Evolutionary conservation across 2,329 filamentous ascomycete genomes (phyloP), one percentile per base, ranked within the genome.

Genomic region (Penicillium brevicompactum): DNA sequence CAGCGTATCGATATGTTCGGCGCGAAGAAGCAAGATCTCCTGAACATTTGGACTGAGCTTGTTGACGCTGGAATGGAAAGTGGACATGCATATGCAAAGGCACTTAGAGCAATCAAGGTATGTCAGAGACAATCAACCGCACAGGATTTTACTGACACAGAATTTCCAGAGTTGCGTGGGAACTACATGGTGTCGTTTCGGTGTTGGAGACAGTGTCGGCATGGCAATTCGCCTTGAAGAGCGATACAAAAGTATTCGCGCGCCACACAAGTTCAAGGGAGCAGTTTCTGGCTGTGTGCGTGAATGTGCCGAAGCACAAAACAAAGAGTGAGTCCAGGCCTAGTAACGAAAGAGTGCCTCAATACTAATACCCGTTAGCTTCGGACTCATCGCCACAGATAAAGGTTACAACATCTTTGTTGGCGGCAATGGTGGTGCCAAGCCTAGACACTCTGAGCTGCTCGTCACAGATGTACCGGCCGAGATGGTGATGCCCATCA

Each of bases 321-420:
- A 88, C 74, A 96, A 96, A 75, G 92, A 96, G 87, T 89, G 74
- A 66, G 84, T 75, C 11, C 1, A 13, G 3, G 5, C 10, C 16
- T 3, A 6, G 14, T 2, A 11, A 3, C 1, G 1, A 34, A 37
- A 3, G n/a, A 16, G 9, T 40, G 2, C 6, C 11, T 22, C 22
- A 18, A 5, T 5, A 10, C 63, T 68, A 56, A 67, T 38, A 9
- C 31, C 14, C 16, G 4, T 21, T 16, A 89, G 87, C 68, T 96
- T 96, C 64, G 92, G 92, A 21, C 84, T 96, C 46, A 96, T 96
- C 55, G 91, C 92, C 13, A 95, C 91, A 0, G 91, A 96, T 58
- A 96, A 94, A 67, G 92, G 92, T 30, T 96, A 90, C 83, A 96
- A 96, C 74, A 87, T 96, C 72, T 96, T 92, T 65, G 90, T 96